Evolutionary conservation across 768 basidiomycete species (phyloP), one percentile per base, ranked within the genome.

Genomic region (button mushroom (Agaricus bisporus)): DNA sequence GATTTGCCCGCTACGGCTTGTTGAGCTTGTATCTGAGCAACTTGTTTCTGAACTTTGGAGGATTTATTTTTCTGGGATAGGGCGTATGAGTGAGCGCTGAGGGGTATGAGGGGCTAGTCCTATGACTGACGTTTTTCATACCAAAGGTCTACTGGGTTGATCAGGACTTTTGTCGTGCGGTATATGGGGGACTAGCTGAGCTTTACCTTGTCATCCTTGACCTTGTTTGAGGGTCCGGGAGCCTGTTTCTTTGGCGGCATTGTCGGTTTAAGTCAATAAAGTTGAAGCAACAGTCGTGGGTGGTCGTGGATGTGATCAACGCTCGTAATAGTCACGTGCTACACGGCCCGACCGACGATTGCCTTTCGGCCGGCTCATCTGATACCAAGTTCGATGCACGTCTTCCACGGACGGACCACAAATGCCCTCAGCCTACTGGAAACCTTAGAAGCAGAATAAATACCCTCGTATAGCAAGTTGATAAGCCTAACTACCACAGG

Each of bases 31-130:
- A 98, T 81, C 43, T 77, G 76, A 47, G 83, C 82, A 18, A 95
- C 85, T 59, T 91, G 79, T 60, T 87, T 83, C 74, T 98, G 88
- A 25, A 95, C 95, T 69, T 88, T 97, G 62, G 91, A 72, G 2
- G 93, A 95, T 73, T 92, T 94, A 66, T 93, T 94, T 91, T 94
- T 95, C 88, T 91, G 65, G 49, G 48, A 32, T 41, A 10, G 28
- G 44, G 36, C 42, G 47, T 54, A 39, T 54, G 45, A 38, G 26
- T 32, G 55, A 47, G 15, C 45, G 35, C 8, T 38, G 43, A 49
- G n/a, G 10, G 25, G 28, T 17, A 51, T 38, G 57, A 35, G 25
- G 29, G 46, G 32, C 8, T 11, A 32, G 8, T 11, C 4, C 5
- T 11, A 32, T 32, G 32, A 75, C 85, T 59, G 57, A 89, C 89